Evolutionary conservation across 192 early-diverging fungal genomes (phyloP).

Genomic region (Coemansia furcata): DNA sequence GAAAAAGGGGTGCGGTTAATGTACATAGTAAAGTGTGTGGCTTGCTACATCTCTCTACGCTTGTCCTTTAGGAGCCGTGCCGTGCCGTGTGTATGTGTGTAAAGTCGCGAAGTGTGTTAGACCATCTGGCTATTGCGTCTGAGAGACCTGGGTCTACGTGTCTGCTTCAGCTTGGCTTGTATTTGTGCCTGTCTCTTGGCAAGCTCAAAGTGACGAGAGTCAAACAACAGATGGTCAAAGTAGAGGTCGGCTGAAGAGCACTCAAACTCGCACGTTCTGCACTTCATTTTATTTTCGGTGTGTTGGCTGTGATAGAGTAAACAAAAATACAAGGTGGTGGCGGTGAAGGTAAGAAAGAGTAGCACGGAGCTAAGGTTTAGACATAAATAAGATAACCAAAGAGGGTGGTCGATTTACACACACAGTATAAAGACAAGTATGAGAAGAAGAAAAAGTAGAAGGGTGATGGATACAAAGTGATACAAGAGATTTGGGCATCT

Average conservation of each 20-base stretch:
- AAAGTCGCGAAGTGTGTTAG: background rate
- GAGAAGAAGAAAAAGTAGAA: background rate
- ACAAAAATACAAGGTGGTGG: conserved; percentile 1
- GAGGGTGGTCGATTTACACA: conserved; percentile 1
- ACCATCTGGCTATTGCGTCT: conserved; percentile 24
- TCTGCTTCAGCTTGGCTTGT: conserved; percentile 21
- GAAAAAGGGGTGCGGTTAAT: background rate
- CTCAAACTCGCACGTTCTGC: conserved; percentile 51
- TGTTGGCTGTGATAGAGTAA: too few relatives aligned
- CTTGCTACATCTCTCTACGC: background rate
- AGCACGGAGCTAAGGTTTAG: background rate
- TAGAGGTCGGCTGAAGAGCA: conserved; percentile 49
- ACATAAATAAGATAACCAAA: background rate
- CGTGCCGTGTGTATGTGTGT: background rate
- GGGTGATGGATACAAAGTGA: background rate
- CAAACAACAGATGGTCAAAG: conserved; percentile 51
- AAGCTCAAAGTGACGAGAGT: conserved; percentile 40
- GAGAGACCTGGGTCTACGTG: conserved; percentile 34
- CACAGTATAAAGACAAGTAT: background rate
- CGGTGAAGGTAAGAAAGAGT: background rate
- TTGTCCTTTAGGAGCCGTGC: background rate
- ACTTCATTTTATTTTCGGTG: conserved; percentile 29
- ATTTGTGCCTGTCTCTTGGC: conserved; percentile 36
- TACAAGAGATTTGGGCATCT: background rate
- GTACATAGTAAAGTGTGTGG: conserved; percentile 4